Evolutionary conservation across 2,329 filamentous ascomycete species (phyloP).

Genomic region (Ophiostoma sp.): DNA sequence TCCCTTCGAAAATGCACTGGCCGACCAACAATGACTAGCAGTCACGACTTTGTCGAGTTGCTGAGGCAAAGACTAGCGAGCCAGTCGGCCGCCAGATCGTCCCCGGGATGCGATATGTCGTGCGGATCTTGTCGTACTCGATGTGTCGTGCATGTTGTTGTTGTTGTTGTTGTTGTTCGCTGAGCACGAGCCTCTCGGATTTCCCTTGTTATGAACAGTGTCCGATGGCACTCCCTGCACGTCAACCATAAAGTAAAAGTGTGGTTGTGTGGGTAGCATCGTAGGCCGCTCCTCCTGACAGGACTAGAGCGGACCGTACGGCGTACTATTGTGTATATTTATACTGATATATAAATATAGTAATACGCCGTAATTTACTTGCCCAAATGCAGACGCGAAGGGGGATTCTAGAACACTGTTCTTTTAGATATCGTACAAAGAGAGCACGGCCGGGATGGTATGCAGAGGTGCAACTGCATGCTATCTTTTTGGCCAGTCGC

Average conservation of each 20-base stretch:
- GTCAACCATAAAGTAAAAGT: neutral
- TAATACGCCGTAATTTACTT: neutral
- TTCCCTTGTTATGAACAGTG: too few relatives aligned
- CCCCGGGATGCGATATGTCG: too few relatives aligned
- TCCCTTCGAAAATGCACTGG: too few relatives aligned
- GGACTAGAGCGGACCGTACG: neutral
- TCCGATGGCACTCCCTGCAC: too few relatives aligned
- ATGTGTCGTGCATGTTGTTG: neutral
- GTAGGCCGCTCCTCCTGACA: neutral
- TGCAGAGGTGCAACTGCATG: neutral
- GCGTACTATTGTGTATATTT: neutral
- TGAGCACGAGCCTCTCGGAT: slow-evolving; percentile 6
- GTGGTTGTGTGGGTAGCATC: neutral
- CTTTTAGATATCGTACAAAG: neutral
- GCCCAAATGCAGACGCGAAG: too few relatives aligned
- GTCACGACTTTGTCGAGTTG: too few relatives aligned
- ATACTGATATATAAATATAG: neutral
- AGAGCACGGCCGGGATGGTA: too few relatives aligned
- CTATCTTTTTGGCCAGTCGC: neutral
- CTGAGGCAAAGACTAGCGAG: too few relatives aligned
- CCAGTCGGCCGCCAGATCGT: too few relatives aligned
- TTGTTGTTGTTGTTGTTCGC: too few relatives aligned
- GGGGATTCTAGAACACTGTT: neutral
- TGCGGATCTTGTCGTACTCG: too few relatives aligned
- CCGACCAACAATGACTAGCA: too few relatives aligned